Percentiles rank a stretch among this genome's conserved stretches.
These are phyloP conservation scores for Panaeolus cyanescens DNA, from an alignment of 768 basidiomycete species.

Conservation along the genomic window DNA sequence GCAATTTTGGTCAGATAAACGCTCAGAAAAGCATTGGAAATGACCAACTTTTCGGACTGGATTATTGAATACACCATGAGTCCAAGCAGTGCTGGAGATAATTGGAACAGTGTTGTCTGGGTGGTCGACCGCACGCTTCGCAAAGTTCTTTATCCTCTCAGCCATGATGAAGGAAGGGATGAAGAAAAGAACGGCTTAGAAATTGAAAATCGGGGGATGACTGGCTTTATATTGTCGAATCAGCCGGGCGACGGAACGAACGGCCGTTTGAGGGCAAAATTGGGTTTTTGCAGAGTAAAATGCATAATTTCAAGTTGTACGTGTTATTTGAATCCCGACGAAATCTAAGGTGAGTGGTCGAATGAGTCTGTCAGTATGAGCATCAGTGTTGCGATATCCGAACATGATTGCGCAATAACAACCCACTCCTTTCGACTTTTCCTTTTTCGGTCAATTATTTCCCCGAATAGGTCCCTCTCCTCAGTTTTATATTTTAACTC, in stretches of 20 bases:
- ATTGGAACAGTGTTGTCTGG: slow-evolving; percentile 62
- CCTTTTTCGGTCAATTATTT: background rate
- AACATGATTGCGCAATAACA: slow-evolving; percentile 14
- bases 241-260: background rate
- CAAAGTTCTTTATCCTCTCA: slow-evolving; percentile 42
- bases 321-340: background rate
- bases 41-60: slow-evolving; percentile 54
- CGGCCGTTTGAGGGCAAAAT: background rate
- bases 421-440: background rate
- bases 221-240: background rate
- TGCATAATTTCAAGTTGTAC: background rate
- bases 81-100: slow-evolving; percentile 60
- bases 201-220: slow-evolving; percentile 1
- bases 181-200: background rate
- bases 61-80: slow-evolving; percentile 37
- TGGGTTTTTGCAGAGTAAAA: background rate
- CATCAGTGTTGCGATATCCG: slow-evolving; percentile 11
- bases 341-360: background rate
- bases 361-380: slow-evolving; percentile 8
- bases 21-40: slow-evolving; percentile 5
- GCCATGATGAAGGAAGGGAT: slow-evolving; percentile 20
- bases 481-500: background rate
- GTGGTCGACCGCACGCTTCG: slow-evolving; percentile 60
- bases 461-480: background rate
- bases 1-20: slow-evolving; percentile 8